Percentiles rank a stretch among this genome's conserved stretches.
Evolutionary conservation across 768 basidiomycete genomes (phyloP).

Genomic region (Amanita jacksonii): DNA sequence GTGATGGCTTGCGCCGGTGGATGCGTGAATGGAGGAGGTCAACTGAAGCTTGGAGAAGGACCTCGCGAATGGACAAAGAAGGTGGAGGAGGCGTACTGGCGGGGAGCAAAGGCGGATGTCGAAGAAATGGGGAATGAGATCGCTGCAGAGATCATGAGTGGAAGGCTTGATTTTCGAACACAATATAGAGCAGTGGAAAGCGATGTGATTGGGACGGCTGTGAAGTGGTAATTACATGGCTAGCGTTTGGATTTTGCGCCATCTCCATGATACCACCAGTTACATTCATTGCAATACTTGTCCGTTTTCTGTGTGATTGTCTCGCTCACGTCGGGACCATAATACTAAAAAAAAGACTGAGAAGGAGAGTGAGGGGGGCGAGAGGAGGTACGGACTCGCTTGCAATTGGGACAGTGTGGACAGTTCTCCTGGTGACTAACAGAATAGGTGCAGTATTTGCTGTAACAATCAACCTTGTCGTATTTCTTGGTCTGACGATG

Average conservation of each 20-base stretch:
- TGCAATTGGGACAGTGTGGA: conserved; percentile 32
- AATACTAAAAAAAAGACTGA: conserved; percentile 35
- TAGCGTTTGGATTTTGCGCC: conserved; percentile 25
- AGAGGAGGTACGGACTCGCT: conserved; percentile 26
- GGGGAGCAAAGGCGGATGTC: conserved; percentile 11
- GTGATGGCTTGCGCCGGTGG: conserved; percentile 99
- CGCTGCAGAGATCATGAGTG: conserved; percentile 26
- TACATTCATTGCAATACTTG: conserved; percentile 49
- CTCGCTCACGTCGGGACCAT: conserved; percentile 62
- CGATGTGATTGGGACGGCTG: conserved; percentile 68
- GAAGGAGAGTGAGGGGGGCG: conserved; percentile 8
- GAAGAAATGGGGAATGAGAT: conserved; percentile 2
- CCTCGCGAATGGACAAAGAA: conserved; percentile 73
- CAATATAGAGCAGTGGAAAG: conserved; percentile 80
- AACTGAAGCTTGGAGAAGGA: conserved; percentile 49
- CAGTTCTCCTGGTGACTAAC: conserved; percentile 24
- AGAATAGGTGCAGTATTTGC: conserved; percentile 30
- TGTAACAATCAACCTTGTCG: conserved; percentile 46
- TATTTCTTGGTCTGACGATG: conserved; percentile 36
- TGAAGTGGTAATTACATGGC: conserved; percentile 47
- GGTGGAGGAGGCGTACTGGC: conserved; percentile 84
- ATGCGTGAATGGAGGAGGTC: conserved; percentile 96
- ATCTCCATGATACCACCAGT: conserved; percentile 46
- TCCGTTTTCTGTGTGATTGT: conserved; percentile 39
- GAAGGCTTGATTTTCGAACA: conserved; percentile 46